Percentiles rank a stretch among this genome's conserved stretches.
Evolutionary conservation across 179 eudicot genomes (phyloP).

Genomic region (Spergularia azorica): DNA sequence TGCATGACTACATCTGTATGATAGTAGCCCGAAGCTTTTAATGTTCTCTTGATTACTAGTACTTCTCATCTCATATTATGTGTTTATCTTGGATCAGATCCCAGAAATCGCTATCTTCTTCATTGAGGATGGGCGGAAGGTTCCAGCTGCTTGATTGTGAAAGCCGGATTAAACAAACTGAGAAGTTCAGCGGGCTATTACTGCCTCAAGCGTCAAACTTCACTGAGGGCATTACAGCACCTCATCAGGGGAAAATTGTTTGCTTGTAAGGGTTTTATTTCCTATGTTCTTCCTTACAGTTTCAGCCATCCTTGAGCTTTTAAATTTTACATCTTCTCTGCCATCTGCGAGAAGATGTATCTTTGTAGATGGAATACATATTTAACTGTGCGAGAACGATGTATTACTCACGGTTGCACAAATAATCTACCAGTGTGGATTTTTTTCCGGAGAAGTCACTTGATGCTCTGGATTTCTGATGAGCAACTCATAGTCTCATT

Average conservation of each 20-base stretch:
- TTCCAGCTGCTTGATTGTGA: slow-evolving; percentile 58
- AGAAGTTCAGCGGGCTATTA: slow-evolving; percentile 8
- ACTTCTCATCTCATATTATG: background rate
- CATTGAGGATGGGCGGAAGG: slow-evolving; percentile 95
- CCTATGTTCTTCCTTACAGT: slow-evolving; percentile 8
- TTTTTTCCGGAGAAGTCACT: too few relatives aligned
- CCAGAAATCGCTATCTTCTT: slow-evolving; percentile 82
- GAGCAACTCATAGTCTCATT: too few relatives aligned
- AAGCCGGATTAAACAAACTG: background rate
- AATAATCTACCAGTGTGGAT: background rate
- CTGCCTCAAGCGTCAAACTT: slow-evolving; percentile 1
- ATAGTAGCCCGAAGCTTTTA: too few relatives aligned
- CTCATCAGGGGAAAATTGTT: slow-evolving; percentile 7
- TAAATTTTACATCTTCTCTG: slow-evolving; percentile 3
- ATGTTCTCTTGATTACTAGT: background rate
- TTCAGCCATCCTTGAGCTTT: background rate
- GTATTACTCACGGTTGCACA: background rate
- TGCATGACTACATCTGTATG: too few relatives aligned
- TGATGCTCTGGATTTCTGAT: too few relatives aligned
- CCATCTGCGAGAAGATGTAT: slow-evolving; percentile 20
- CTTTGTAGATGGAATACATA: slow-evolving; percentile 4
- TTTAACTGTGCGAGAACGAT: background rate
- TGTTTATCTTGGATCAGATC: slow-evolving; percentile 43
- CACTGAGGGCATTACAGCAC: background rate
- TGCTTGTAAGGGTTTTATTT: slow-evolving; percentile 18